Percentiles rank a stretch among this genome's conserved stretches.
These are phyloP conservation scores for Rickenella mellea DNA, from an alignment of 768 basidiomycete species.

Conservation along the genomic window DNA sequence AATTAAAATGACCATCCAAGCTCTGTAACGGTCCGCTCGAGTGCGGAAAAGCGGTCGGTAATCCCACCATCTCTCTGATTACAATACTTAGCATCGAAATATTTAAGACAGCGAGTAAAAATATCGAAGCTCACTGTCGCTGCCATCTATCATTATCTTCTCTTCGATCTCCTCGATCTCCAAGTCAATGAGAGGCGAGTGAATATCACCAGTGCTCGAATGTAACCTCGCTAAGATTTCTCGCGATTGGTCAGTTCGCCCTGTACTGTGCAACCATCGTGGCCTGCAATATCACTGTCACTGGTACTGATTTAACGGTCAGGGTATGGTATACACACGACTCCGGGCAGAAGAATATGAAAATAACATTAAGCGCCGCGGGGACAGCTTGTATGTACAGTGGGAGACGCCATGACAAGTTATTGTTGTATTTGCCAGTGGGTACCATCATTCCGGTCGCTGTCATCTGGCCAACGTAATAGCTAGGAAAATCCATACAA, in stretches of 20 bases:
- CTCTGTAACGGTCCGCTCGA: conserved; percentile 34
- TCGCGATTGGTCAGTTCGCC: conserved; percentile 32
- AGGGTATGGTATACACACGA: conserved; percentile 26
- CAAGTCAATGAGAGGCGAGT: conserved; percentile 41
- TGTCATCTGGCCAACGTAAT: conserved; percentile 44
- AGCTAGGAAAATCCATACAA: conserved; percentile 18
- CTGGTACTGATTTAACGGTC: not conserved
- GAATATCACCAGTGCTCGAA: conserved; percentile 31
- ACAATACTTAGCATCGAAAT: not conserved
- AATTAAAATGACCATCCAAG: conserved; percentile 42
- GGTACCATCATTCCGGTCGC: conserved; percentile 49
- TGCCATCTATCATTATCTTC: conserved; percentile 35
- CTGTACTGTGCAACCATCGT: conserved; percentile 42
- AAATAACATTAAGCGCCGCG: conserved; percentile 35
- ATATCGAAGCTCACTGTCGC: conserved; percentile 27
- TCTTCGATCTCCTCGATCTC: conserved; percentile 48
- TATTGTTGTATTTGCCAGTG: conserved; percentile 30
- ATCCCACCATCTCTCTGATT: conserved; percentile 42
- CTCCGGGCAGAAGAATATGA: conserved; percentile 40
- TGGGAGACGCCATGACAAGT: conserved; percentile 41
- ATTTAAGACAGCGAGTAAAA: not conserved
- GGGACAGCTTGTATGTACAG: conserved; percentile 42
- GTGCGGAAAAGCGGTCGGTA: conserved; percentile 41
- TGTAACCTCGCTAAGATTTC: conserved; percentile 38
- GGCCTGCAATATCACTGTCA: conserved; percentile 22